Evolutionary conservation across 192 early-diverging fungal genomes (phyloP).

Genomic region (Spizellomyces sp.): DNA sequence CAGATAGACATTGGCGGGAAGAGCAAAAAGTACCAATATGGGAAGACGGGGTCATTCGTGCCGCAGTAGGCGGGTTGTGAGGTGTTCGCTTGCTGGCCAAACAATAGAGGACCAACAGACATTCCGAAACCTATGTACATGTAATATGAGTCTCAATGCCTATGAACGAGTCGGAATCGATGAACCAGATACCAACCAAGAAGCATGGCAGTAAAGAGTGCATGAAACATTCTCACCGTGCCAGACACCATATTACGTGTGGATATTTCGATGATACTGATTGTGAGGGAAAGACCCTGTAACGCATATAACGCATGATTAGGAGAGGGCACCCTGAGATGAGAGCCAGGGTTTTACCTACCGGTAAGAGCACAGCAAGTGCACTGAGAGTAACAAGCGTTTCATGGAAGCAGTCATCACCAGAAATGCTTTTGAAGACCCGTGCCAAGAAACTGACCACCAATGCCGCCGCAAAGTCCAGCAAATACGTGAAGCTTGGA

Average conservation of each 20-base stretch:
- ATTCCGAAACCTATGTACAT: slow-evolving; percentile 38
- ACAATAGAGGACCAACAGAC: slow-evolving; percentile 33
- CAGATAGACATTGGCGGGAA: slow-evolving; percentile 56
- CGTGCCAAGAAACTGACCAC: slow-evolving; percentile 33
- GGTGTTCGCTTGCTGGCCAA: not conserved
- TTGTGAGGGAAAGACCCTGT: slow-evolving; percentile 79
- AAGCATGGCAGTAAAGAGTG: slow-evolving; percentile 79
- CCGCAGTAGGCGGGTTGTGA: not conserved
- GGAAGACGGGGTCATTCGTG: not conserved
- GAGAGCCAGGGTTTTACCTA: slow-evolving; percentile 2
- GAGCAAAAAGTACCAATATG: slow-evolving; percentile 61
- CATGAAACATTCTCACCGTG: slow-evolving; percentile 78
- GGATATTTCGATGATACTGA: slow-evolving; percentile 83
- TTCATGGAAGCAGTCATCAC: slow-evolving; percentile 18
- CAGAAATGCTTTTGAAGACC: slow-evolving; percentile 18
- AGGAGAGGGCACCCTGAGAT: slow-evolving; percentile 9
- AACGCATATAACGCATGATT: slow-evolving; percentile 42
- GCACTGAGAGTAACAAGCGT: slow-evolving; percentile 36
- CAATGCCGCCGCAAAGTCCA: slow-evolving; percentile 45
- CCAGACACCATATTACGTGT: slow-evolving; percentile 88
- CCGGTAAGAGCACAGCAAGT: slow-evolving; percentile 45
- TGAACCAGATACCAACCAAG: slow-evolving; percentile 60
- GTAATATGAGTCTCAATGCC: not conserved
- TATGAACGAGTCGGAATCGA: slow-evolving; percentile 5
- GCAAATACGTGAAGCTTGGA: slow-evolving; percentile 34